These are phyloP conservation scores for Liriodendron chinense DNA, from an alignment of 164 flowering plant genomes.

Conservation along the genomic window DNA sequence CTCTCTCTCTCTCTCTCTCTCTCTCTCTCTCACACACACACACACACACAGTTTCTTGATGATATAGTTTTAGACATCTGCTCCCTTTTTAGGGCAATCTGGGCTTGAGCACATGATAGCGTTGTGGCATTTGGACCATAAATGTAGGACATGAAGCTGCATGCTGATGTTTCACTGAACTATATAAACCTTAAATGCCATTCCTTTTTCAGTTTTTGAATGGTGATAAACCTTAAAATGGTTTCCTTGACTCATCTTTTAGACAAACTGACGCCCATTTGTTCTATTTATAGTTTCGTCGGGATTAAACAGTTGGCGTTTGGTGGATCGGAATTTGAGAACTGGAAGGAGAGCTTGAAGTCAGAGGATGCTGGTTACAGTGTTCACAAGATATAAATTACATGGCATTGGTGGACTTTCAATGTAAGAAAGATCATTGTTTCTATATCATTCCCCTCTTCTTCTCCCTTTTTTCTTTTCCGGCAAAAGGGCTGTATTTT, in stretches of 20 bases:
- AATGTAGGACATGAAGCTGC: background rate
- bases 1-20: too few species aligned
- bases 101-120: background rate
- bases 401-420: background rate
- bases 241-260: background rate
- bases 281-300: constrained; percentile 43
- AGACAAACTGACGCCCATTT: background rate
- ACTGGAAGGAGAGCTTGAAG: constrained; percentile 69
- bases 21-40: too few species aligned
- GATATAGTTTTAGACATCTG: background rate
- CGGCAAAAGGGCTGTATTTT: too few species aligned
- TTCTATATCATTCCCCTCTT: too few species aligned
- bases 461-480: too few species aligned
- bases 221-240: background rate
- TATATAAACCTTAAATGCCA: background rate
- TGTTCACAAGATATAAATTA: constrained; percentile 63
- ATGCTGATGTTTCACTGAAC: background rate
- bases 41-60: background rate
- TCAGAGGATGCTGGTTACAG: constrained; percentile 78
- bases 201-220: background rate
- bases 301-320: constrained; percentile 85
- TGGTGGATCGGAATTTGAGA: constrained; percentile 84
- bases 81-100: background rate
- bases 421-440: background rate
- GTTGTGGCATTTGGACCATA: background rate